phyloP scores from a whole-genome alignment of 2,329 filamentous ascomycete genomes.

The Claviceps citrina region DNA sequence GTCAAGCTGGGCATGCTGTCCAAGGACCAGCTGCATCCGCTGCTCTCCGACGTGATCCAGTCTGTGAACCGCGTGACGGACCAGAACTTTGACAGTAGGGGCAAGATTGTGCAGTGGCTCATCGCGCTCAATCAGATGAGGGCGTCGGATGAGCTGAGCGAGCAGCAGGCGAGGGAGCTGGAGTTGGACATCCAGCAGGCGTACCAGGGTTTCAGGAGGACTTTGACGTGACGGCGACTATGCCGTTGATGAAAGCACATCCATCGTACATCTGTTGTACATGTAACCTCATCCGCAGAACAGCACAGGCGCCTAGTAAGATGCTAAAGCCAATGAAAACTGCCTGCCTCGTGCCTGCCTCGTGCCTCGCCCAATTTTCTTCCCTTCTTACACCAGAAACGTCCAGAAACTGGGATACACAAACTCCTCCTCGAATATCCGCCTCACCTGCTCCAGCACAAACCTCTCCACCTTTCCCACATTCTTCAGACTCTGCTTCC shows the following conservation, averaged over 20 bases:
- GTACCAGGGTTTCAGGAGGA: conserved; percentile 84
- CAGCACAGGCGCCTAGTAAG: too few species aligned
- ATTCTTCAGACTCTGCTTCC: conserved; percentile 92
- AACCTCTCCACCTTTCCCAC: conserved; percentile 98
- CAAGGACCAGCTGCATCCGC: conserved; percentile 90
- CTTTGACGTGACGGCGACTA: conserved; percentile 41
- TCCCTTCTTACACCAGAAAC: conserved; percentile 54
- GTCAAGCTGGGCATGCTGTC: conserved; percentile 82
- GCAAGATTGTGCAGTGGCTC: conserved; percentile 97
- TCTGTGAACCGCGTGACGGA: conserved; percentile 95
- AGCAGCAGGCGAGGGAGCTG: conserved; percentile 76
- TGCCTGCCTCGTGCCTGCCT: too few species aligned
- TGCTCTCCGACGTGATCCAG: conserved; percentile 90
- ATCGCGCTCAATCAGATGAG: conserved; percentile 97
- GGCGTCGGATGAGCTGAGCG: conserved; percentile 75
- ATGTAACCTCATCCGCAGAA: too few species aligned
- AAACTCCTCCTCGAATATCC: conserved; percentile 97
- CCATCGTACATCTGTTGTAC: too few species aligned
- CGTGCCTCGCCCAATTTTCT: neutral
- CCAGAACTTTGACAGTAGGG: conserved; percentile 83
- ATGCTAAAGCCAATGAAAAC: too few species aligned
- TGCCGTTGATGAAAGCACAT: too few species aligned
- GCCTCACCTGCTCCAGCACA: conserved; percentile 85
- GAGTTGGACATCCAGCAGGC: conserved; percentile 89
- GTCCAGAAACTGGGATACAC: conserved; percentile 99